Evolutionary conservation across 345 rosid species (phyloP), one percentile per base, ranked within the genome.

Genomic region (Cardamine resedifolia): DNA sequence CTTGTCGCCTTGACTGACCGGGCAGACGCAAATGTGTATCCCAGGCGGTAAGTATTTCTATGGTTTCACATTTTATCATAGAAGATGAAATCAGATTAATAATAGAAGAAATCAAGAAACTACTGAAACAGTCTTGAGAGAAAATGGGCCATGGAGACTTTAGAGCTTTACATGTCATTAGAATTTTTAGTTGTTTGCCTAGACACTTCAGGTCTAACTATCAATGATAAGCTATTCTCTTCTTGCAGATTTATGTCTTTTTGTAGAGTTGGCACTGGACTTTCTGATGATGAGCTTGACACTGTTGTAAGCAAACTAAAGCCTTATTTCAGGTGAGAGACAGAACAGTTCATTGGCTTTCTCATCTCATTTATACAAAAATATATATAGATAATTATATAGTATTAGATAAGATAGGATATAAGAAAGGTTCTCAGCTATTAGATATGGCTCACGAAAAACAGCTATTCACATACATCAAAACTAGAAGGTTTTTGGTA

Each of bases 201-300:
- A 21, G 39, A 19, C 14, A 15, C 20, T 58, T 49, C 31, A 55
- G 31, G 49, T 33, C 23, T 23, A 55, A 47, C 21, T 31, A 30
- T 50, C 19, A 58, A 12, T 75, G 34, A 23, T 63, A 45, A 58
- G 56, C 28, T 47, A 57, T 62, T 64, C 23, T 63, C 69, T 48
- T 81, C 56, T 69, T 83, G 87, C 87, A 94, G 98, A 73, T 94
- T 89, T 81, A 53, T 89, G 68, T 91, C 98, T 57, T 89, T 94
- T 73, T 91, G 98, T 84, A 87, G 97, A 85, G 97, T 94, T 68
- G 98, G 98, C 75, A 87, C 92, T 39, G 98, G 98, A 44, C 88
- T 94, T 28, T 78, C 97, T 49, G 88, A 89, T 72, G 96, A 94
- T 34, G 98, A 94, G 77, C 90, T 88, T 18, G 80, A 87, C 76